Evolutionary conservation across 1,139 yeast species (phyloP), one percentile per base, ranked within the genome.

Genomic region (Suhomyces bokatorum): DNA sequence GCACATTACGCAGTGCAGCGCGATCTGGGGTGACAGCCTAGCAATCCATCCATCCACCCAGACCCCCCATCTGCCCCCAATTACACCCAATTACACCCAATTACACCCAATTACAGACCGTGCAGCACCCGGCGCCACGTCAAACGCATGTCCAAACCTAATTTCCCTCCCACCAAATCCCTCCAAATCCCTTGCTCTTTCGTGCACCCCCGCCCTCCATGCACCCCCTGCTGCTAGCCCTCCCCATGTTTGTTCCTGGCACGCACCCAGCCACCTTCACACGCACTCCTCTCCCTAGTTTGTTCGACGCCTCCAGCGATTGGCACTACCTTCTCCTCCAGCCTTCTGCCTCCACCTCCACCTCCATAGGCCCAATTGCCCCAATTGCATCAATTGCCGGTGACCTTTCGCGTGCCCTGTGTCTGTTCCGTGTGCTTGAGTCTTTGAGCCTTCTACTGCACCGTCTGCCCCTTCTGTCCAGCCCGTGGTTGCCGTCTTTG

Each of bases 181-280:
- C 7, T 9, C n/a, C n/a, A n/a, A 24, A 37, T 10, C 16, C 22
- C 20, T 10, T 13, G 7, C 16, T 9, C 12, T n/a, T n/a, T n/a
- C n/a, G n/a, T n/a, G n/a, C 20, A 13, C 33, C 29, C 17, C 29
- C 28, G 9, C 29, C 4, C 36, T 27, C 15, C 4, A 15, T 34
- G 20, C 28, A 22, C 29, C 29, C 36, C 16, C 9, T 20, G n/a
- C 9, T 20, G n/a, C 20, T 8, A 34, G 14, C 28, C 20, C 13
- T 17, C 36, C 15, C 35, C 36, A 34, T 13, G 17, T 24, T 22
- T 22, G 36, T 34, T n/a, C 35, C 35, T 32, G 35, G 35, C 35
- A 32, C 35, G 35, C 35, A 32, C 35, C 20, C 11, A n/a, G 27
- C 35, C 35, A 26, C 35, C 35, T 32, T 24, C 35, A 32, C 35